Percentiles rank a stretch among this genome's conserved stretches.
These are phyloP conservation scores for Linum lewisii DNA, from an alignment of 345 rosid genomes.

Conservation along the genomic window DNA sequence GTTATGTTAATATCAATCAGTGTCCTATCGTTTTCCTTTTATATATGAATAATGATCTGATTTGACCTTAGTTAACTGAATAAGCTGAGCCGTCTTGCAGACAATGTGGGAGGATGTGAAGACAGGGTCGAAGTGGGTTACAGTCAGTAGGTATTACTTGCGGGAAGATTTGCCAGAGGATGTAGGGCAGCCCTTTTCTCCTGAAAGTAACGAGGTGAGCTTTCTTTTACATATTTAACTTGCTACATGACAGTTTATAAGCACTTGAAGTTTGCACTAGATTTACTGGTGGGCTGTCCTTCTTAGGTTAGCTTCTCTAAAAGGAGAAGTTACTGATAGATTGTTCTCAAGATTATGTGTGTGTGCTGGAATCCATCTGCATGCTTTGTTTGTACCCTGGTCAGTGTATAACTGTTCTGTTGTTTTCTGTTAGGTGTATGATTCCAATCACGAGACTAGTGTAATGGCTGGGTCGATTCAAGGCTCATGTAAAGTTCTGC, in stretches of 20 bases:
- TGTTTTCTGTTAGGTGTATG: slow-evolving; percentile 40
- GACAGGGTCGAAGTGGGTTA: slow-evolving; percentile 51
- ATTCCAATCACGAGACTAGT: slow-evolving; percentile 46
- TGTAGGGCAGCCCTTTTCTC: slow-evolving; percentile 43
- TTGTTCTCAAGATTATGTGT: too few relatives aligned
- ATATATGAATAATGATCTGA: not conserved
- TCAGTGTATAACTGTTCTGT: too few relatives aligned
- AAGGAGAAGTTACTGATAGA: too few relatives aligned
- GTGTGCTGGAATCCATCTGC: too few relatives aligned
- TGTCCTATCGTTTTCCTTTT: too few relatives aligned
- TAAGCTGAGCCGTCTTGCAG: too few relatives aligned
- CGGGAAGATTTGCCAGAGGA: slow-evolving; percentile 58
- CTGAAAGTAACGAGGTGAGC: slow-evolving; percentile 51
- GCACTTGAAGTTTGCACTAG: not conserved
- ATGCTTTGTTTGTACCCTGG: too few relatives aligned
- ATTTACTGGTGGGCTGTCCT: not conserved
- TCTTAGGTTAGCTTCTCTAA: not conserved
- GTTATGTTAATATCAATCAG: too few relatives aligned
- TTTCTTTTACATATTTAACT: slow-evolving; percentile 6
- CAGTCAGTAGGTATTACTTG: slow-evolving; percentile 46
- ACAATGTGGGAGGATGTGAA: slow-evolving; percentile 59
- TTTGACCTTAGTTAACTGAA: not conserved
- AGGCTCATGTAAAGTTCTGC: slow-evolving; percentile 55
- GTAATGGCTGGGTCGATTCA: slow-evolving; percentile 40
- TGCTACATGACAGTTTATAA: not conserved